Evolutionary conservation across 169 alveolate genomes (phyloP), one percentile per base, ranked within the genome.

Genomic region (Plasmodium knowlesi): DNA sequence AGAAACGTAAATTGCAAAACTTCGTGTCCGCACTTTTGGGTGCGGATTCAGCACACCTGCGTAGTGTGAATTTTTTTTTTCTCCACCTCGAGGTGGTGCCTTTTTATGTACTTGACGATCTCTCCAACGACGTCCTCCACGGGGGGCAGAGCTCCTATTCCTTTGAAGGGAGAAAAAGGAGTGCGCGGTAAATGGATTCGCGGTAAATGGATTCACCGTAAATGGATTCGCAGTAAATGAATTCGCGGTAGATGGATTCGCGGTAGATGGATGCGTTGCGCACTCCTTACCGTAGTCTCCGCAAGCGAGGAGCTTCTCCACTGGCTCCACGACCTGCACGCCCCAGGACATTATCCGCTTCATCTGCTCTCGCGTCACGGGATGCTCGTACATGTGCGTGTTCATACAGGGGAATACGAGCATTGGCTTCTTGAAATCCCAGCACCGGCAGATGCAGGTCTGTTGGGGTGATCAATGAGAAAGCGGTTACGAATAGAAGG

Each of bases 391-490:
- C 99, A 98, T 98, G 32, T 92, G 80, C 4, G 99, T 97, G 92
- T 98, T 98, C 99, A 98, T 98, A 14, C 99, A 98, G 8, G 99
- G 99, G 43, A 98, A 98, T 5, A 98, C 98, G 41, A 98, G 74
- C 50, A 96, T 61, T 10, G 98, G 98, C 89, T 98, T 97, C 46
- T 71, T 46, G 86, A 97, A 95, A 86, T 97, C 98, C 99, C 99
- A 98, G 30, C 99, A 98, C 79, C 99, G 96, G 8, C 98, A 98
- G 14, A 98, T 96, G 90, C 97, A 97, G 16, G 99, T 98, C 97
- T 98, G 79, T 28, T 3, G 39, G 39, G 39, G 39, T 32, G 39
- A 32, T 32, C 1, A 32, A 32, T 32, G 3, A 32, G 3, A 32
- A 32, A n/a, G n/a, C n/a, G n/a, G n/a, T n/a, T n/a, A n/a, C n/a